Evolutionary conservation across 2,329 filamentous ascomycete species (phyloP).

Genomic region (Rhinocladiella mackenziei): DNA sequence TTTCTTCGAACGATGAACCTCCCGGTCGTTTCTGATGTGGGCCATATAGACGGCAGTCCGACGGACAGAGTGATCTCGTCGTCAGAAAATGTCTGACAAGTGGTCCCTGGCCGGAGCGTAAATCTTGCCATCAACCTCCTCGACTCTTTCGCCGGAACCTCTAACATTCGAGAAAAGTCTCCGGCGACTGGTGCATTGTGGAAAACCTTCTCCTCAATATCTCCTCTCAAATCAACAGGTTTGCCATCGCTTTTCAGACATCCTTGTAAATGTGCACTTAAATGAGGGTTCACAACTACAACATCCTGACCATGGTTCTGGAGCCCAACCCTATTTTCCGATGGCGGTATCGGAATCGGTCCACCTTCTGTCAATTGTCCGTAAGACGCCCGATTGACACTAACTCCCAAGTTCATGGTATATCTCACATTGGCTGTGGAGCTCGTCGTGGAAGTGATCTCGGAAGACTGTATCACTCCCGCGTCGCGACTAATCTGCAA

Average conservation of each 20-base stretch:
- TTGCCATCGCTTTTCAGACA: constrained; percentile 3
- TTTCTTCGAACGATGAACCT: constrained; percentile 18
- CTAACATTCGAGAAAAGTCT: neutral
- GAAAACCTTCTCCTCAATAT: constrained; percentile 3
- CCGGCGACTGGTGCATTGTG: constrained; percentile 1
- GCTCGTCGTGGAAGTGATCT: constrained; percentile 9
- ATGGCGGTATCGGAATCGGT: constrained; percentile 14
- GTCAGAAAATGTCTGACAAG: neutral
- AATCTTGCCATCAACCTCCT: constrained; percentile 9
- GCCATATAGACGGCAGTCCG: constrained; percentile 9
- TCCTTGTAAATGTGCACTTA: constrained; percentile 12
- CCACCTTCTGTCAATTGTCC: constrained; percentile 19
- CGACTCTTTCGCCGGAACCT: constrained; percentile 1
- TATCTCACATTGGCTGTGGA: constrained; percentile 1
- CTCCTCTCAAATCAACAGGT: neutral
- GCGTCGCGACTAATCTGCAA: constrained; percentile 9
- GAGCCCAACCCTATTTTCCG: constrained; percentile 9
- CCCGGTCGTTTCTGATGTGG: constrained; percentile 1
- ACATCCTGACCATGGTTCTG: neutral
- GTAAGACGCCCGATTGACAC: constrained; percentile 17
- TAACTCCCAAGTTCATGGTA: constrained; percentile 12
- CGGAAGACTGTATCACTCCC: constrained; percentile 11
- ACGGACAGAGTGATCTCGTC: neutral
- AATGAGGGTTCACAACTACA: constrained; percentile 4
- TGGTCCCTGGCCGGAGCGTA: constrained; percentile 6